Evolutionary conservation across 768 basidiomycete genomes (phyloP), one percentile per base, ranked within the genome.

Genomic region (Leccinum arenicola): DNA sequence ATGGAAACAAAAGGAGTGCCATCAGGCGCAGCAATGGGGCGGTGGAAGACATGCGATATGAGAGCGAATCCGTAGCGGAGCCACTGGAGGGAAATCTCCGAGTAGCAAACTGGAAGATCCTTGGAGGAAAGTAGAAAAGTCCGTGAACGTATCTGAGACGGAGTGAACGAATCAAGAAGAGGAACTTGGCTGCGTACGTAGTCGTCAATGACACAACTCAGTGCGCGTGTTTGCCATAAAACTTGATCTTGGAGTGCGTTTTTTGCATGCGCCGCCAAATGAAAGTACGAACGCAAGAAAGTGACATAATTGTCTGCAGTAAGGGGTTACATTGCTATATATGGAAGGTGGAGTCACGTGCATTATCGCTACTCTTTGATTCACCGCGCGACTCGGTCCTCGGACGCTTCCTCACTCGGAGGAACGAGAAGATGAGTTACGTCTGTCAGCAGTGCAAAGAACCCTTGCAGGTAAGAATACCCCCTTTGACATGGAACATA

Each of bases 361-460:
- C 14, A 9, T 12, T 19, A 27, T 8, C 12, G 23, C 36, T 17
- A 15, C 45, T 19, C 19, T 15, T 11, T 56, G 45, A 47, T 40
- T 4, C 50, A 35, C 50, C 31, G n/a, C 50, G 17, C 10, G 29
- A 29, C 29, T 29, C 29, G 29, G 29, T 29, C 29, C 31, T 35
- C 33, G 12, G 33, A 33, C 12, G 3, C 10, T 14, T 3, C 2
- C 8, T 21, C 11, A 17, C 8, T 21, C 11, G 8, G 11, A 14
- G n/a, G n/a, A 31, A 17, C 14, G 6, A 11, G 6, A 19, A 17
- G 29, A 81, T 82, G 80, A 76, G 64, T 57, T 80, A 79, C 65
- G 80, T 89, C 52, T 94, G 92, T 67, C 91, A 93, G 69, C 92
- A 94, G 75, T 94, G 92, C 80, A 93, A 93, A 75, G 90, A 95